Conservation (phyloP, 2,329 filamentous ascomycete species). For the Fonsecaea erecta region DNA sequence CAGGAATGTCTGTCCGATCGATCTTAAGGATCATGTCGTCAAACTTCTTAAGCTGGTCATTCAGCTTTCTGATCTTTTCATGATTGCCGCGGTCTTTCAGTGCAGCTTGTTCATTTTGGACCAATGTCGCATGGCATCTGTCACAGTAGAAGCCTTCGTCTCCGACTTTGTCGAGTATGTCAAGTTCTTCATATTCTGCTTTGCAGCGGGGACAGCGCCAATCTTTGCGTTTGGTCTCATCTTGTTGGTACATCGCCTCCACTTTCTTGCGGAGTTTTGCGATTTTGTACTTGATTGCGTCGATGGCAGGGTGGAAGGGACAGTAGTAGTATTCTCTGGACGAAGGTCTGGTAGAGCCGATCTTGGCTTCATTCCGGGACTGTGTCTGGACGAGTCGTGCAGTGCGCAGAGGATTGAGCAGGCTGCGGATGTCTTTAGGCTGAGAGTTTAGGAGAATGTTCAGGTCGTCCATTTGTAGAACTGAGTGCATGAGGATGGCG, state of each 20-base stretch:
- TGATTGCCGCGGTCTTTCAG: slow-evolving; percentile 51
- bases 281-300: slow-evolving; percentile 93
- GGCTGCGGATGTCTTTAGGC: slow-evolving; percentile 86
- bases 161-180: slow-evolving; percentile 77
- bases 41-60: slow-evolving; percentile 54
- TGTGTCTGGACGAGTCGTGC: slow-evolving; percentile 78
- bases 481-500: slow-evolving; percentile 76
- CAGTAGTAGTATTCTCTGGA: slow-evolving; percentile 97
- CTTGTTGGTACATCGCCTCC: slow-evolving; percentile 77
- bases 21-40: slow-evolving; percentile 55
- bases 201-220: slow-evolving; percentile 82
- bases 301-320: slow-evolving; percentile 90
- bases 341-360: slow-evolving; percentile 79
- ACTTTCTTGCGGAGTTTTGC: slow-evolving; percentile 87
- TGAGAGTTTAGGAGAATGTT: slow-evolving; percentile 87
- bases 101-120: slow-evolving; percentile 52
- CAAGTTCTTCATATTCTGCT: slow-evolving; percentile 85
- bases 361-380: slow-evolving; percentile 75
- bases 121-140: slow-evolving; percentile 64
- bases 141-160: slow-evolving; percentile 78
- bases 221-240: slow-evolving; percentile 77
- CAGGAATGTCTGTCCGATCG: slow-evolving; percentile 49
- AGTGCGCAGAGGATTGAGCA: slow-evolving; percentile 82
- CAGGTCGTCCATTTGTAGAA: slow-evolving; percentile 83
- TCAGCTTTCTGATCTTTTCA: slow-evolving; percentile 56